Base-by-base conservation (phyloP, 441 rosid genomes). In the Raphanus hybrid region DNA sequence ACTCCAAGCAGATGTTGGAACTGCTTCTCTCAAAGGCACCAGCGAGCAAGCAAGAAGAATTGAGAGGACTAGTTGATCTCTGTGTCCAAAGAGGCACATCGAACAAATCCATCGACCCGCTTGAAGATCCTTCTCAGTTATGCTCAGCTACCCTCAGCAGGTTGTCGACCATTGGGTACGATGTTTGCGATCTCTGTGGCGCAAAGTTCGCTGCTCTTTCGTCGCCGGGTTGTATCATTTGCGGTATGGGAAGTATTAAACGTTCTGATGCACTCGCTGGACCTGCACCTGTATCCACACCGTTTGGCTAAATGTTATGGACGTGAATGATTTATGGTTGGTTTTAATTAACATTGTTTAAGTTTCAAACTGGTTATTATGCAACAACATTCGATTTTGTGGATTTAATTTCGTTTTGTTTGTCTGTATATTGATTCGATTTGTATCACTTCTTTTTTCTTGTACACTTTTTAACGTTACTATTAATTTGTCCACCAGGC, bases 61-160 rank as follows among this genome's bases (percentile, higher is more conserved):
- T 96, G 63, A 86, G 92, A 81, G 91, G 92, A 84, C 88, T 96
- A 66, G 85, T 91, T 41, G 97, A 92, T 83, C 93, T 96, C 81
- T 96, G 99, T 67, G 91, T 89, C 50, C 96, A 89, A 76, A 85
- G 99, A 85, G 98, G 99, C 69, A 76, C 80, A 52, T 78, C 96
- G 62, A 92, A 96, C 86, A 96, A 92, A 82, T 93, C 99, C 64
- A 96, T 93, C 9, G 98, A 96, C 85, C 98, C 97, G 3, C 68
- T 89, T 54, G 99, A 93, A 85, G 98, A 93, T 80, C 97, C 95
- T 29, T 93, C 99, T 64, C 98, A 93, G 79, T 89, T 96, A 84
- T 96, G 99, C 79, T 88, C 89, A 10, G 99, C 98, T 77, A 96
- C 97, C 0, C 98, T 96, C 62, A 88, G 99, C 78, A 96, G 98